A percentile compares a stretch with the other conserved stretches of the same genome.
Conservation (phyloP, 176 grass and related monocot genomes). For the Tuctoria greenei region DNA sequence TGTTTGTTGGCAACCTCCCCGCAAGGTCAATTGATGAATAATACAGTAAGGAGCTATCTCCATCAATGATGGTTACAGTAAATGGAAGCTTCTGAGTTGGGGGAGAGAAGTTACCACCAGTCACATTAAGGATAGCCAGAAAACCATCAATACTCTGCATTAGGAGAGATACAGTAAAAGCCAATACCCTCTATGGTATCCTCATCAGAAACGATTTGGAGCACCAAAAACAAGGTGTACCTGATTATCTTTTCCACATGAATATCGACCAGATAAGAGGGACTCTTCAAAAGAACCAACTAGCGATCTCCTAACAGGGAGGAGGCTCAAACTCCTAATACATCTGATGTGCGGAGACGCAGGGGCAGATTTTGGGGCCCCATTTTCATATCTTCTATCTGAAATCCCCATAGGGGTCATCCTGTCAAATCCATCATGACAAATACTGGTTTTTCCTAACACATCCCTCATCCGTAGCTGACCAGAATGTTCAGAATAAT, state of each 20-base stretch:
- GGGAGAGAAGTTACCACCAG: slow-evolving; percentile 84
- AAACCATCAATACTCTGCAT: slow-evolving; percentile 93
- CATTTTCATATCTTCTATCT: slow-evolving; percentile 23
- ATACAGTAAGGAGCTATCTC: slow-evolving; percentile 79
- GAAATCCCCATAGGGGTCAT: slow-evolving; percentile 45
- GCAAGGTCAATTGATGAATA: slow-evolving; percentile 85
- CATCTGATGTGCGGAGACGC: slow-evolving; percentile 37
- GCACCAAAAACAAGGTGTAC: slow-evolving; percentile 28
- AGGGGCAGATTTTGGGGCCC: slow-evolving; percentile 34
- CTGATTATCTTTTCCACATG: slow-evolving; percentile 81
- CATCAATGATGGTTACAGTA: slow-evolving; percentile 79
- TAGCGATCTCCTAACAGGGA: slow-evolving; percentile 70
- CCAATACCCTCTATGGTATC: background rate
- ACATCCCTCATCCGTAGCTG: slow-evolving; percentile 26
- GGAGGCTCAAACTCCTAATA: slow-evolving; percentile 41
- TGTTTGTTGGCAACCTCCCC: slow-evolving; percentile 56
- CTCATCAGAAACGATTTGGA: background rate
- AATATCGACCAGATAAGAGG: slow-evolving; percentile 89
- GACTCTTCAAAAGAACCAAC: slow-evolving; percentile 98
- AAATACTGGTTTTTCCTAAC: slow-evolving; percentile 41
- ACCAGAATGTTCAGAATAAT: slow-evolving; percentile 40
- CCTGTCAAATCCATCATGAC: slow-evolving; percentile 56
- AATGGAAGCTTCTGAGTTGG: slow-evolving; percentile 87
- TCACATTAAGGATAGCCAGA: slow-evolving; percentile 80
- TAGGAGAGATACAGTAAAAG: slow-evolving; percentile 31